Evolutionary conservation across 768 basidiomycete genomes (phyloP).

Genomic region (Mycena venus): DNA sequence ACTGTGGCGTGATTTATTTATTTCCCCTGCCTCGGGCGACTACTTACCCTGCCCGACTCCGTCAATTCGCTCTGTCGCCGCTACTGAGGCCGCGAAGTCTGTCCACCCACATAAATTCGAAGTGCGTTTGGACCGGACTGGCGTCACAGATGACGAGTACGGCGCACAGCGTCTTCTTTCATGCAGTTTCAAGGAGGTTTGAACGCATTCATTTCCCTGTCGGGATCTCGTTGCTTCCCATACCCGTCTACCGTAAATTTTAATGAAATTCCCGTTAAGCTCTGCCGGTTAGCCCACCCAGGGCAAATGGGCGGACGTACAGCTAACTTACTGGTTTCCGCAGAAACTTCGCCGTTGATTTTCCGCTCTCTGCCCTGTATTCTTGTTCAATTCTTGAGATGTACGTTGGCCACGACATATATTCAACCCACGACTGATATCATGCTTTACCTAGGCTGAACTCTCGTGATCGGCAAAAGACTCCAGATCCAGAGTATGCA

Average conservation of each 20-base stretch:
- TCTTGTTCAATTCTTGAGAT: conserved; percentile 26
- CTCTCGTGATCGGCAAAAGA: too few relatives aligned
- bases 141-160: too few relatives aligned
- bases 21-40: not conserved
- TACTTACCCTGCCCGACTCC: not conserved
- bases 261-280: too few relatives aligned
- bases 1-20: not conserved
- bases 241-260: too few relatives aligned
- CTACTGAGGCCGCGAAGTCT: too few relatives aligned
- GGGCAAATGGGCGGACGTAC: too few relatives aligned
- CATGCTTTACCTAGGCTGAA: not conserved
- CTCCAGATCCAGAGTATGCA: too few relatives aligned
- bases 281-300: not conserved
- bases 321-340: not conserved
- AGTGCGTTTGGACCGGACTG: not conserved
- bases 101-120: not conserved
- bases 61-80: not conserved
- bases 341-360: conserved; percentile 28
- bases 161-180: not conserved
- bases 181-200: conserved; percentile 21
- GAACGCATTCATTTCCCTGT: too few relatives aligned
- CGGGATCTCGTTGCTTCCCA: too few relatives aligned
- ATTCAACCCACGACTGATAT: too few relatives aligned
- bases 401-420: conserved; percentile 5
- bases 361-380: conserved; percentile 25